A percentile compares a stretch with the other conserved stretches of the same genome.
phyloP scores from a whole-genome alignment of 2,329 filamentous ascomycete genomes.

The Penicillium sp. region DNA sequence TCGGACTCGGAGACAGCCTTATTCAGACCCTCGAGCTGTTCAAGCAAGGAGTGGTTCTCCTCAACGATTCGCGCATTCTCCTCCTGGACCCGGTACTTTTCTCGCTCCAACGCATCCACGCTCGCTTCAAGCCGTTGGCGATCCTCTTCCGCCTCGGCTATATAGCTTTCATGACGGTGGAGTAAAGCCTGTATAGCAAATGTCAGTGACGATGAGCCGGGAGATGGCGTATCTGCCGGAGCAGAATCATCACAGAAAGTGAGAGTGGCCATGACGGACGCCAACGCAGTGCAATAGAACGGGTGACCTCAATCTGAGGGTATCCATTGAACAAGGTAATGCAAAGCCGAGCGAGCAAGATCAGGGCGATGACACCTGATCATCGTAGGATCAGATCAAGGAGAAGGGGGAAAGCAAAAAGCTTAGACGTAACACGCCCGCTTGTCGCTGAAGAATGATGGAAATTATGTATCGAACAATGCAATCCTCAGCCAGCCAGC shows the following conservation, averaged over 20 bases:
- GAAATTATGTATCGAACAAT: slow-evolving; percentile 31
- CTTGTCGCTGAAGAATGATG: slow-evolving; percentile 25
- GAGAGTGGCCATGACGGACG: slow-evolving; percentile 39
- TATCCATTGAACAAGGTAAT: slow-evolving; percentile 31
- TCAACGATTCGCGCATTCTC: slow-evolving; percentile 79
- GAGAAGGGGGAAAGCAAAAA: slow-evolving; percentile 13
- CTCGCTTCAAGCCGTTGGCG: slow-evolving; percentile 72
- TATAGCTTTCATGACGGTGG: slow-evolving; percentile 90
- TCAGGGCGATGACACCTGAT: background rate
- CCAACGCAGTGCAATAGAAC: slow-evolving; percentile 39
- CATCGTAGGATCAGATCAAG: background rate
- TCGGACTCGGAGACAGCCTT: slow-evolving; percentile 80
- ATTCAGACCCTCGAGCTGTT: slow-evolving; percentile 86
- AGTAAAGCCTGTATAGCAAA: slow-evolving; percentile 83
- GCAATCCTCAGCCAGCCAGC: slow-evolving; percentile 28
- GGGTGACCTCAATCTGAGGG: slow-evolving; percentile 29
- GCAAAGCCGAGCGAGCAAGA: background rate
- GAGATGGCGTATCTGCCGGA: slow-evolving; percentile 28
- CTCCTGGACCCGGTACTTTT: slow-evolving; percentile 75
- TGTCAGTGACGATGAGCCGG: slow-evolving; percentile 65
- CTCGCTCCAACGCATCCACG: slow-evolving; percentile 75
- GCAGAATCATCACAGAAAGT: slow-evolving; percentile 32
- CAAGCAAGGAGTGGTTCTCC: slow-evolving; percentile 80
- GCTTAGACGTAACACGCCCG: slow-evolving; percentile 4
- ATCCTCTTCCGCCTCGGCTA: slow-evolving; percentile 88